phyloP scores from a whole-genome alignment of 352 stramenopile species.

The Phytophthora ohioensis region DNA sequence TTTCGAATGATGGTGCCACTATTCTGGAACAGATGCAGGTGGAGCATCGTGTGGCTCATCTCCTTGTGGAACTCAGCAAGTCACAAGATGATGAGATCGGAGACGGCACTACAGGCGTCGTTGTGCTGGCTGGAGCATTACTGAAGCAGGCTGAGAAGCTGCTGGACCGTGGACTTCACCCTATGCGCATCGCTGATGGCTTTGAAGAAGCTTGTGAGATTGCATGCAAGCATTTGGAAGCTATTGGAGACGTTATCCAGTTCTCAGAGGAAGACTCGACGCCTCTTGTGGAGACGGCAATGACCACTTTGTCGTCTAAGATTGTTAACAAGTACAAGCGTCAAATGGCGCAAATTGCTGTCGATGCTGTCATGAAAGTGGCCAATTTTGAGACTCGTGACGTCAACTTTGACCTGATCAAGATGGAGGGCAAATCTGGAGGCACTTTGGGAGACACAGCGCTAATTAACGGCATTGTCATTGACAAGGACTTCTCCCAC shows the following conservation, averaged over 20 bases:
- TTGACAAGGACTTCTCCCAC: slow-evolving; percentile 99
- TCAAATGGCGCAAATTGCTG: slow-evolving; percentile 99
- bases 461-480: slow-evolving; percentile 98
- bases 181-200: slow-evolving; percentile 98
- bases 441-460: slow-evolving; percentile 98
- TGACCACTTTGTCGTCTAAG: slow-evolving; percentile 99
- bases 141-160: slow-evolving; percentile 98
- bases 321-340: slow-evolving; percentile 99
- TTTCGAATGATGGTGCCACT: slow-evolving; percentile 99
- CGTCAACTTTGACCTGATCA: slow-evolving; percentile 99
- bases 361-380: slow-evolving; percentile 98
- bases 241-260: slow-evolving; percentile 96
- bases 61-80: slow-evolving; percentile 98
- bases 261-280: slow-evolving; percentile 96
- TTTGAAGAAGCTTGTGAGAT: slow-evolving; percentile 98
- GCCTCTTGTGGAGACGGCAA: slow-evolving; percentile 96
- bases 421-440: slow-evolving; percentile 98
- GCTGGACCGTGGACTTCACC: slow-evolving; percentile 97
- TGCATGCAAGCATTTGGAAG: slow-evolving; percentile 95
- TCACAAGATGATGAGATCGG: slow-evolving; percentile 99
- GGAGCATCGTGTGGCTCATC: slow-evolving; percentile 97
- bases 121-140: slow-evolving; percentile 97
- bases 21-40: slow-evolving; percentile 99
- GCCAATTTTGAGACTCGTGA: slow-evolving; percentile 98
- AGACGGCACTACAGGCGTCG: slow-evolving; percentile 99